Base-by-base conservation (phyloP, 345 rosid species). In the Dipteronia dyeriana region DNA sequence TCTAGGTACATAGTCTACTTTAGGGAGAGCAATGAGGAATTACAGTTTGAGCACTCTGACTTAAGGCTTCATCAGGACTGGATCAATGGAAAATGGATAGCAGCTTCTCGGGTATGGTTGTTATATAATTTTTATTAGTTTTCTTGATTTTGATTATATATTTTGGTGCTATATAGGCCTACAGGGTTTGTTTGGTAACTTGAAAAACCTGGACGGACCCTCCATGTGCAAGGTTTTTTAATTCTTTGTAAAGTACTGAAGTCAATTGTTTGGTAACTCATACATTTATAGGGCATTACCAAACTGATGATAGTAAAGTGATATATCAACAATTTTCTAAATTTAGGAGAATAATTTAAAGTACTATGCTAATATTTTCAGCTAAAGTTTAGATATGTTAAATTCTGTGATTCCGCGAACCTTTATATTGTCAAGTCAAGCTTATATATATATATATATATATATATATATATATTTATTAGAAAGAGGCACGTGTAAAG, bases 21-120 rank as follows among this genome's bases (percentile, higher is more conserved):
- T 75, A 82, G 76, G 75, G 80, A 78, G 34, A 83, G 88, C 19
- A 8, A 67, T 9, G 98, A 91, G 86, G 84, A 84, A 73, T 49
- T 93, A 20, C 80, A 45, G 79, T 91, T 90, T 82, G 66, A 76
- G 71, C 91, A 86, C 78, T 83, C 91, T 82, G 87, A 90, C 0
- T 82, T 95, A 64, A 87, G 99, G 84, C 78, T 51, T 3, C 94
- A 91, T 84, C 92, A 90, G 76, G 96, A 93, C 64, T 92, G 99
- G 99, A 82, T 90, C 56, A 70, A 78, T 81, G 96, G 96, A 59
- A 83, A 85, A 78, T 93, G 98, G 98, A 51, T 88, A 66, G 39
- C 54, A 11, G 80, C 91, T 76, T 85, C 85, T 20, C 74, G 75
- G 90, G 94, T 89, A 78, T 72, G 81, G 25, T 14, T 59, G 25